Conservation (phyloP, 345 rosid species). For the Conringia planisiliqua region DNA sequence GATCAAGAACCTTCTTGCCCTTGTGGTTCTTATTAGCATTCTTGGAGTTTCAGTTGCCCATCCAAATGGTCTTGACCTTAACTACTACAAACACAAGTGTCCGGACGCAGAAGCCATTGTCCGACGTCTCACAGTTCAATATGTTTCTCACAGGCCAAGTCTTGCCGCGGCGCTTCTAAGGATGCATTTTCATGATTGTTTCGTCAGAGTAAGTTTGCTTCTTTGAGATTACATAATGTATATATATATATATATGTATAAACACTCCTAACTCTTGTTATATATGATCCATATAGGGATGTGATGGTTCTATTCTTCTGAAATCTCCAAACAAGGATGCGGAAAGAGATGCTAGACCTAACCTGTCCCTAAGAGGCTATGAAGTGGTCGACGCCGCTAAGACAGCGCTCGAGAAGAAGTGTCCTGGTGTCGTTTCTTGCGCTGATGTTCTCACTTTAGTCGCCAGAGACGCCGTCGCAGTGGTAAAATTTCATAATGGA, state of each 20-base stretch:
- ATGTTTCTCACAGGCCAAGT: slow-evolving; percentile 39
- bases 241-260: no score
- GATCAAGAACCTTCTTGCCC: slow-evolving; percentile 34
- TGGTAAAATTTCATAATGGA: no score
- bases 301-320: slow-evolving; percentile 53
- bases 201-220: slow-evolving; percentile 41
- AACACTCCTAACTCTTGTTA: not conserved
- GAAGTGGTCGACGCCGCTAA: slow-evolving; percentile 50
- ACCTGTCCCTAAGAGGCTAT: slow-evolving; percentile 43
- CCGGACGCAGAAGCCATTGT: slow-evolving; percentile 39
- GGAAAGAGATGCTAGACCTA: slow-evolving; percentile 44
- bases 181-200: slow-evolving; percentile 59
- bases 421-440: slow-evolving; percentile 56
- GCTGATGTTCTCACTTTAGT: slow-evolving; percentile 58
- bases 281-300: slow-evolving; percentile 41
- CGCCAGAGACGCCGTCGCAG: slow-evolving; percentile 53
- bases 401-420: slow-evolving; percentile 35
- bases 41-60: slow-evolving; percentile 17
- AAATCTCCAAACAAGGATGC: slow-evolving; percentile 39
- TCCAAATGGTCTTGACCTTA: slow-evolving; percentile 21
- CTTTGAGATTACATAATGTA: no score
- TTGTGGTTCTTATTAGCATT: slow-evolving; percentile 34
- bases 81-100: slow-evolving; percentile 42
- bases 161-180: slow-evolving; percentile 49
- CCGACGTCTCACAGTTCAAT: slow-evolving; percentile 13